A percentile compares a stretch with the other conserved stretches of the same genome.
These are phyloP conservation scores for Puccinia polysora DNA, from an alignment of 1,284 basidiomycete species.

Conservation along the genomic window DNA sequence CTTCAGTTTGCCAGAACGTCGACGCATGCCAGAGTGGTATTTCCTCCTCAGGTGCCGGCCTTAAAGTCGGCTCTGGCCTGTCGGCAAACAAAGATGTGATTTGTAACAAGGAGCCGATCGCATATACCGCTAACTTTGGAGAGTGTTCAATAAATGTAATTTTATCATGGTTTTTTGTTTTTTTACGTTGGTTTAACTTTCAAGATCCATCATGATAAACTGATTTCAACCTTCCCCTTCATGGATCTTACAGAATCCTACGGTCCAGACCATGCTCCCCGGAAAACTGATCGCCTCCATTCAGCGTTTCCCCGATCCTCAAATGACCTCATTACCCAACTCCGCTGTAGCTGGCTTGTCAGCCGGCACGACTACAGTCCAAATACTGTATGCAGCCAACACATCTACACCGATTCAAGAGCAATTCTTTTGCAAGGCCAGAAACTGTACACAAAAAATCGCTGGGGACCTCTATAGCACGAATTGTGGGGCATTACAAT, in stretches of 20 bases:
- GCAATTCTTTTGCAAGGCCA: slow-evolving; percentile 69
- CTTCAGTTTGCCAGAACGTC: slow-evolving; percentile 27
- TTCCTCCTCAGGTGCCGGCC: neutral
- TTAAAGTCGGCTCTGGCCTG: neutral
- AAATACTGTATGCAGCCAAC: slow-evolving; percentile 24
- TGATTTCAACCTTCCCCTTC: neutral
- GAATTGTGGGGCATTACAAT: slow-evolving; percentile 67
- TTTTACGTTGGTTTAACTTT: too few species aligned
- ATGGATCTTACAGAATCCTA: slow-evolving; percentile 36
- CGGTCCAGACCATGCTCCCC: slow-evolving; percentile 18
- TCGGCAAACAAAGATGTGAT: slow-evolving; percentile 13
- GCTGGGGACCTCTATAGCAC: slow-evolving; percentile 56
- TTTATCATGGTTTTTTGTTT: neutral
- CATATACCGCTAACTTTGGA: slow-evolving; percentile 34
- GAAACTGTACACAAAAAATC: slow-evolving; percentile 62
- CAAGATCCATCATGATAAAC: too few species aligned
- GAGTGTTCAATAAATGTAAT: slow-evolving; percentile 34
- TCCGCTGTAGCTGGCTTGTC: neutral
- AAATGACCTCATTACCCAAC: slow-evolving; percentile 10
- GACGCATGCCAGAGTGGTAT: slow-evolving; percentile 24
- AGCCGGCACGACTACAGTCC: neutral
- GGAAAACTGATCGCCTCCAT: slow-evolving; percentile 13
- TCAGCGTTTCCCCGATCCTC: slow-evolving; percentile 15
- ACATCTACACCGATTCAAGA: slow-evolving; percentile 38
- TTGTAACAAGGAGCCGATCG: slow-evolving; percentile 28